Evolutionary conservation across 495 filamentous ascomycete genomes (phyloP).

Genomic region (Thermothielavioides terrestris): DNA sequence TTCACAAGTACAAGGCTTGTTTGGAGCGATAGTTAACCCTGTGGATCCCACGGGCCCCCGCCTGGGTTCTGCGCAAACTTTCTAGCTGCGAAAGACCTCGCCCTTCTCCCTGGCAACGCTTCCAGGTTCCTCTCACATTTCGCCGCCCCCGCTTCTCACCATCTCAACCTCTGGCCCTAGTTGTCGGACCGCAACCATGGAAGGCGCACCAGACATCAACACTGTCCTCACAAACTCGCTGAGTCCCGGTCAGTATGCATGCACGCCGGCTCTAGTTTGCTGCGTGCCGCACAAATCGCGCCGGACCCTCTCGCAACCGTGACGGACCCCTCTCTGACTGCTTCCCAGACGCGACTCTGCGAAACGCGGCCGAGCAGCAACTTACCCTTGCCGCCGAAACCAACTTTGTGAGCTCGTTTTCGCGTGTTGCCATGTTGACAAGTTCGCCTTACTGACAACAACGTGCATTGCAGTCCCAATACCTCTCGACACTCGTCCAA

Average conservation of each 20-base stretch:
- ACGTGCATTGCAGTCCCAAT: slow-evolving; percentile 56
- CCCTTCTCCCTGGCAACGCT: slow-evolving; percentile 25
- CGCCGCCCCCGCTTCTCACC: slow-evolving; percentile 22
- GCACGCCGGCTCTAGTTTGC: slow-evolving; percentile 11
- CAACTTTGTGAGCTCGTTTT: slow-evolving; percentile 69
- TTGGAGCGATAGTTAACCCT: slow-evolving; percentile 5
- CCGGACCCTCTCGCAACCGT: slow-evolving; percentile 9
- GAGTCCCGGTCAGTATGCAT: slow-evolving; percentile 73
- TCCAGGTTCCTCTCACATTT: slow-evolving; percentile 17
- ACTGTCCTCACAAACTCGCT: slow-evolving; percentile 82
- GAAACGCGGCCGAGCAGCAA: slow-evolving; percentile 87
- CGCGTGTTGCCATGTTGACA: slow-evolving; percentile 1
- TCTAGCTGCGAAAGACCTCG: slow-evolving; percentile 23
- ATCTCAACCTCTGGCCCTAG: slow-evolving; percentile 14
- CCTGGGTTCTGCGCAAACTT: slow-evolving; percentile 31
- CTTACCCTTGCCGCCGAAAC: slow-evolving; percentile 82
- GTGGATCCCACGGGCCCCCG: slow-evolving; percentile 25
- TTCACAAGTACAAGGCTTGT: slow-evolving; percentile 9
- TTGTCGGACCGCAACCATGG: slow-evolving; percentile 33
- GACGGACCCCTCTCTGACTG: slow-evolving; percentile 13
- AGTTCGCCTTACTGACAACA: slow-evolving; percentile 12
- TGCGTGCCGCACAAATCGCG: slow-evolving; percentile 12
- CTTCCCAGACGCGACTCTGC: slow-evolving; percentile 69
- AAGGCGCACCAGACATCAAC: slow-evolving; percentile 45
- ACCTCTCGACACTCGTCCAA: slow-evolving; percentile 81